Evolutionary conservation across 2,329 filamentous ascomycete genomes (phyloP), one percentile per base, ranked within the genome.

Genomic region (Neonectria hederae): DNA sequence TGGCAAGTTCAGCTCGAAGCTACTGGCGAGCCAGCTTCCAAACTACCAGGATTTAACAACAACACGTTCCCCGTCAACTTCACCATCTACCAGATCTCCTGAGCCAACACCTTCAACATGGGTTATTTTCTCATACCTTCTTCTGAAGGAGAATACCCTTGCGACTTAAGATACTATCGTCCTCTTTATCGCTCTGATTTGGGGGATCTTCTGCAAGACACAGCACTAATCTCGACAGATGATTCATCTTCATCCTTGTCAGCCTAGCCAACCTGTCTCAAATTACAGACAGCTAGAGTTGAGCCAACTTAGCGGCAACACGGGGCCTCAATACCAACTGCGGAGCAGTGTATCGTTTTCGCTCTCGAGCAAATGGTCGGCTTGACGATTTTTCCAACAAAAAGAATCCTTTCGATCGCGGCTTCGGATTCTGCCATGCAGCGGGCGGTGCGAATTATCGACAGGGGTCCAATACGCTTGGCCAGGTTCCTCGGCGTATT

Each of bases 1-100:
- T 87, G 86, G 86, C 75, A 77, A 54, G 82, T 85, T 1, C 77
- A 82, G 52, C 68, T 84, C 54, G 79, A 83, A 62, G 55, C 66
- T 0, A 67, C 69, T 4, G 72, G 71, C 19, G 73, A 76, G 26
- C 59, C 66, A 13, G 53, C 70, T 30, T 62, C 65, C 10, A 69
- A 67, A 53, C 57, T 76, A n/a, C 69, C 74, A 22, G 72, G 70
- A 13, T 67, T 75, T 53, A 71, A 61, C 22, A 74, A 70, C 40
- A 69, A 72, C 54, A 67, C 69, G 24, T 71, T 74, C 28, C 72
- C 74, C 1, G 72, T 79, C 54, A 76, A 74, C 42, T 80, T 80
- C 52, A 77, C 72, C 1, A 65, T 80, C 22, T 77, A 78, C 61
- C 78, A 80, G 51, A 71, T 80, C 22, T 73, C 74, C 42, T 75